Percentiles rank a stretch among this genome's conserved stretches.
Evolutionary conservation across 352 stramenopile genomes (phyloP).

Genomic region (Phytopythium montanum): DNA sequence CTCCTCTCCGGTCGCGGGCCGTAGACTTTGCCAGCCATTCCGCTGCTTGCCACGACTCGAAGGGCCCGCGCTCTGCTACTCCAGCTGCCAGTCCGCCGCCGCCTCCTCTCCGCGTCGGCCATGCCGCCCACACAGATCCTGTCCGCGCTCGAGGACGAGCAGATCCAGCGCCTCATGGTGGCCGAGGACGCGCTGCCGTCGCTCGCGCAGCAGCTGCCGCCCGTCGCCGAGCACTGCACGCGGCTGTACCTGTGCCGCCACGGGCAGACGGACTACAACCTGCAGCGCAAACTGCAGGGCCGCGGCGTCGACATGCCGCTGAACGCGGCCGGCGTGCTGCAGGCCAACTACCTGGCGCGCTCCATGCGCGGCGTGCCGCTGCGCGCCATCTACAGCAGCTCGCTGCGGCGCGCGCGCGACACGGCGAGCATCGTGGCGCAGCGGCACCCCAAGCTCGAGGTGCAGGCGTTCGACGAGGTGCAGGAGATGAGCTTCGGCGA

Average conservation of each 20-base stretch:
- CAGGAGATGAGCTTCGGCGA: slow-evolving; percentile 86
- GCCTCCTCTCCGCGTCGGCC: slow-evolving; percentile 1
- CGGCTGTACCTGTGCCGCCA: slow-evolving; percentile 76
- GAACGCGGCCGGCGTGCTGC: slow-evolving; percentile 51
- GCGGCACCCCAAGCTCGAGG: slow-evolving; percentile 45
- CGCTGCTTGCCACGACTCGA: neutral
- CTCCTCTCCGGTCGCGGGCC: neutral
- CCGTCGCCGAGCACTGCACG: slow-evolving; percentile 42
- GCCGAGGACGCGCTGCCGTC: slow-evolving; percentile 14
- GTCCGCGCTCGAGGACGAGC: slow-evolving; percentile 18
- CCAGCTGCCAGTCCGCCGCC: neutral
- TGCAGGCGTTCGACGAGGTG: slow-evolving; percentile 59
- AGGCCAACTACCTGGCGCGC: slow-evolving; percentile 55
- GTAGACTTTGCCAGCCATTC: neutral
- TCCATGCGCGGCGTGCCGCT: slow-evolving; percentile 70
- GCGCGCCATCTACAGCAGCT: slow-evolving; percentile 64
- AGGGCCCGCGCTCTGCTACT: neutral
- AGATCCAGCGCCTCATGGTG: slow-evolving; percentile 17
- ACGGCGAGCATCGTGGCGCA: slow-evolving; percentile 50
- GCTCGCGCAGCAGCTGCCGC: slow-evolving; percentile 52
- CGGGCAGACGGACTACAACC: slow-evolving; percentile 78
- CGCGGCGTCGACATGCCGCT: slow-evolving; percentile 72
- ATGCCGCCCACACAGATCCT: slow-evolving; percentile 18
- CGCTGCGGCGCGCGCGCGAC: slow-evolving; percentile 44
- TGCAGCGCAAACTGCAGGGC: slow-evolving; percentile 67